Conservation (phyloP, 148 eudicot species). For the Rhododendron kiyosumense region DNA sequence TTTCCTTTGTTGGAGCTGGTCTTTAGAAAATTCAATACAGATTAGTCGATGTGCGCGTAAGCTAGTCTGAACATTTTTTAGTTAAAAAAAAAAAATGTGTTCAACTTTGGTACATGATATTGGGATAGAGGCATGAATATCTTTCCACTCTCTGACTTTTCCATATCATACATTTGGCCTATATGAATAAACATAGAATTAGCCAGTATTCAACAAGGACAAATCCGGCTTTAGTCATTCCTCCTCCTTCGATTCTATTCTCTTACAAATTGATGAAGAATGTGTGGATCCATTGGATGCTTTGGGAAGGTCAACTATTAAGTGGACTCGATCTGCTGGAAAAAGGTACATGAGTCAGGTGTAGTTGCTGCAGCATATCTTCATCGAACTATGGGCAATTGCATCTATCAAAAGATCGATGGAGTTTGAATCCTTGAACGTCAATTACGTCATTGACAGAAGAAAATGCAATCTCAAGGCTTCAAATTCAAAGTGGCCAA, state of each 20-base stretch:
- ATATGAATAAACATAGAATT: conserved; percentile 11
- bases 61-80: background rate
- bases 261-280: conserved; percentile 24
- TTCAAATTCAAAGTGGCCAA: no score
- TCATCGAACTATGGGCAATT: no score
- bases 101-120: background rate
- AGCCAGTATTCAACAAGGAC: conserved; percentile 13
- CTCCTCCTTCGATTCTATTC: conserved; percentile 16
- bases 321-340: conserved; percentile 29
- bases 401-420: no score
- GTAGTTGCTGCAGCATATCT: no score
- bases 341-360: conserved; percentile 22
- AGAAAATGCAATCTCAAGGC: no score
- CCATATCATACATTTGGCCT: conserved; percentile 15
- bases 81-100: background rate
- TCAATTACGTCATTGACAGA: no score
- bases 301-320: conserved; percentile 45
- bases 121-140: conserved; percentile 5
- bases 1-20: background rate
- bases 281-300: conserved; percentile 69
- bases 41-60: background rate
- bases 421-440: no score
- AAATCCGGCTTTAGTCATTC: conserved; percentile 18
- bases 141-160: conserved; percentile 27
- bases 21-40: background rate